These are phyloP conservation scores for Mantamonas sphyraenae DNA, from an alignment of 78 protist species.

Conservation along the genomic window DNA sequence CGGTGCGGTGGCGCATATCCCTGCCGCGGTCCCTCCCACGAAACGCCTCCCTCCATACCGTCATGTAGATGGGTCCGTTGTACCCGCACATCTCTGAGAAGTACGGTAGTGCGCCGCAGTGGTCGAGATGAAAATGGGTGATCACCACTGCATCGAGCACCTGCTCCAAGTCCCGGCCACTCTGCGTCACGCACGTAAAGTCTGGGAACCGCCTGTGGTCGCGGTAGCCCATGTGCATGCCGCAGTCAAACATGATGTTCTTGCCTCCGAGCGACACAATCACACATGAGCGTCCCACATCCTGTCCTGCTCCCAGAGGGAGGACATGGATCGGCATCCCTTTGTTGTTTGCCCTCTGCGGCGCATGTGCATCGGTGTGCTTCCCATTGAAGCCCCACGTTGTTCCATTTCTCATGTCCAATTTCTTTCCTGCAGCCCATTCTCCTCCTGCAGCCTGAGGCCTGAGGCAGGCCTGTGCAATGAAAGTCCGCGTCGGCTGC, in stretches of 20 bases:
- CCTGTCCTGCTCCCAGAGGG: conserved; percentile 75
- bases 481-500: too few species aligned
- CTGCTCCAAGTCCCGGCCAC: conserved; percentile 6
- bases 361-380: too few species aligned
- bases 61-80: conserved; percentile 88
- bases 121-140: conserved; percentile 91
- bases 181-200: conserved; percentile 61
- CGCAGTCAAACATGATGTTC: conserved; percentile 90
- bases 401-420: too few species aligned
- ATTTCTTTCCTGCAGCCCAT: too few species aligned
- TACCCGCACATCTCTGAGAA: conserved; percentile 81
- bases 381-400: too few species aligned
- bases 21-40: too few species aligned
- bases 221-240: conserved; percentile 94
- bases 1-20: too few species aligned
- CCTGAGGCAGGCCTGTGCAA: too few species aligned
- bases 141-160: conserved; percentile 56
- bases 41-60: conserved; percentile 34
- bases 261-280: conserved; percentile 77
- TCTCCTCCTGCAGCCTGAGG: too few species aligned
- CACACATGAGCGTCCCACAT: conserved; percentile 90
- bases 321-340: too few species aligned
- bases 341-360: too few species aligned
- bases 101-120: conserved; percentile 95
- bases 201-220: conserved; percentile 92